A percentile compares a stretch with the other conserved stretches of the same genome.
Conservation (phyloP, 2,329 filamentous ascomycete species). For the Botryotinia convoluta region DNA sequence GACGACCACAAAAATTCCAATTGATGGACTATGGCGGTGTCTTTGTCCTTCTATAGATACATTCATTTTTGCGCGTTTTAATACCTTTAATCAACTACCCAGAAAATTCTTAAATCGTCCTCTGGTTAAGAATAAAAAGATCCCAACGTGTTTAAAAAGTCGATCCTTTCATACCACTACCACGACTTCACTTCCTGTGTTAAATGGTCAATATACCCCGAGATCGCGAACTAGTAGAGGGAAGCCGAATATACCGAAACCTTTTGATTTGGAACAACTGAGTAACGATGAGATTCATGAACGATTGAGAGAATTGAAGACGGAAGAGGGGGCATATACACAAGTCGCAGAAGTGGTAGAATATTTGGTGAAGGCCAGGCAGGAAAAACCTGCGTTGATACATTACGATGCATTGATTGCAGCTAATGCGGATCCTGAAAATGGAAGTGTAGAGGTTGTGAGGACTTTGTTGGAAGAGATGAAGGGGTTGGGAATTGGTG, state of each 20-base stretch:
- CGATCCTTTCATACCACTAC: conserved; percentile 1
- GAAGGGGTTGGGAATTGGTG: conserved; percentile 56
- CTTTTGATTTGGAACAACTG: background rate
- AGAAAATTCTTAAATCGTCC: conserved; percentile 15
- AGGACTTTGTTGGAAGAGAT: conserved; percentile 69
- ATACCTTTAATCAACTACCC: background rate
- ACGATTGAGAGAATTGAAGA: conserved; percentile 44
- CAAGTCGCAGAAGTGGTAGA: conserved; percentile 50
- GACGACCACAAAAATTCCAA: conserved; percentile 39
- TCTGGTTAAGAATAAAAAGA: background rate
- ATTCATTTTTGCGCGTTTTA: conserved; percentile 25
- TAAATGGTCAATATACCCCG: background rate
- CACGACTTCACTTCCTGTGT: background rate
- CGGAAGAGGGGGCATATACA: conserved; percentile 41
- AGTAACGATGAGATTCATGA: conserved; percentile 45
- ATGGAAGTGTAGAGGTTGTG: conserved; percentile 67
- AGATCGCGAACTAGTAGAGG: background rate
- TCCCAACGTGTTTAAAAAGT: conserved; percentile 6
- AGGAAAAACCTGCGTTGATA: conserved; percentile 53
- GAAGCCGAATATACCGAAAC: background rate
- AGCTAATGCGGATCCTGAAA: conserved; percentile 60
- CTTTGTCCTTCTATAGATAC: conserved; percentile 57
- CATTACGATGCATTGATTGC: conserved; percentile 75
- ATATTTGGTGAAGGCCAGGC: conserved; percentile 56
- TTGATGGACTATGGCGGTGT: conserved; percentile 63